A percentile compares a stretch with the other conserved stretches of the same genome.
Conservation (phyloP, 805 yeast species). For the Yarrowia alimentaria region DNA sequence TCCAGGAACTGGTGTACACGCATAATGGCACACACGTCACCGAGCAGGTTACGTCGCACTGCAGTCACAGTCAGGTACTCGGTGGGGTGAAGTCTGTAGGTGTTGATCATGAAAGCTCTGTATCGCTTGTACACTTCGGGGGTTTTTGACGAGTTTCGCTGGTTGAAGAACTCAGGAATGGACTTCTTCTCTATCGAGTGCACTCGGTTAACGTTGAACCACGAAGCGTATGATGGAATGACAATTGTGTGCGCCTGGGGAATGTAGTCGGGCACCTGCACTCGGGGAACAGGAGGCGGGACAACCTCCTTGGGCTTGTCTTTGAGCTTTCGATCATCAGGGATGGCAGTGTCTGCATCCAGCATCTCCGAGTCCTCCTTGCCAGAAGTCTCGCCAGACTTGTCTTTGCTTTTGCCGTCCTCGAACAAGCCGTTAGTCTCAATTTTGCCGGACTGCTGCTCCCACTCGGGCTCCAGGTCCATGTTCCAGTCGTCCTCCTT, state of each 20-base stretch:
- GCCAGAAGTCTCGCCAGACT: background rate
- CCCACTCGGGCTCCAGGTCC: constrained; percentile 26
- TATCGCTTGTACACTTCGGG: constrained; percentile 77
- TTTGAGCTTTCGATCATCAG: constrained; percentile 20
- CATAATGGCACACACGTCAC: constrained; percentile 86
- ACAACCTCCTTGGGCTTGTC: constrained; percentile 17
- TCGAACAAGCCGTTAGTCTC: constrained; percentile 1
- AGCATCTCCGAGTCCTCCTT: constrained; percentile 33
- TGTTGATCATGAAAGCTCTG: constrained; percentile 84
- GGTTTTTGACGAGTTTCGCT: constrained; percentile 63
- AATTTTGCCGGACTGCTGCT: too few relatives aligned
- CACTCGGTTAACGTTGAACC: constrained; percentile 75
- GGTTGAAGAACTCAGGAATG: constrained; percentile 80
- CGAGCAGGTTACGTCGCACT: constrained; percentile 82
- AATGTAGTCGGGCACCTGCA: constrained; percentile 7
- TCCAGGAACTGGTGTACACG: constrained; percentile 79
- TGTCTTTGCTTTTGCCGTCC: constrained; percentile 12
- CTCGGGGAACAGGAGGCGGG: constrained; percentile 14
- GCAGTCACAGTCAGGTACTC: constrained; percentile 90
- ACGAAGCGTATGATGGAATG: constrained; percentile 80
- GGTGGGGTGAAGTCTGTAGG: constrained; percentile 83
- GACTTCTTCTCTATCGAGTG: constrained; percentile 79
- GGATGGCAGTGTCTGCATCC: constrained; percentile 32
- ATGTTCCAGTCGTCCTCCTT: constrained; percentile 25
- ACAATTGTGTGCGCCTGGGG: constrained; percentile 80